Evolutionary conservation across 2,329 filamentous ascomycete species (phyloP), one percentile per base, ranked within the genome.

Genomic region (Claviceps sp.): DNA sequence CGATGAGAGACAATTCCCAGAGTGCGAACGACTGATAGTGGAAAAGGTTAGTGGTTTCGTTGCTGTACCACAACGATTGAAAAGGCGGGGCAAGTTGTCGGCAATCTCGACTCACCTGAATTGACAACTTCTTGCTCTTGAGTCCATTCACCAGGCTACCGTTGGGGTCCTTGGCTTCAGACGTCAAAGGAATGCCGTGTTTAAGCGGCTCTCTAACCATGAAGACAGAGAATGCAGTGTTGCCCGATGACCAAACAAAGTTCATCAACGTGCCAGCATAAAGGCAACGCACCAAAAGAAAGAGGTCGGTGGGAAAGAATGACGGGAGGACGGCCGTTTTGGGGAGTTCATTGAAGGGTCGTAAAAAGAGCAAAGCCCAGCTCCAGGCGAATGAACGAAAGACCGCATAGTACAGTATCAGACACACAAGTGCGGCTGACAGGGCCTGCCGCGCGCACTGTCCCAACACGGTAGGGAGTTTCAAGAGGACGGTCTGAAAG

Each of bases 121-220:
- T 81, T 9, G 86, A 74, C 8, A 87, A 75, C 65, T 91, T 93
- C 69, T 89, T 93, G 57, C 84, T 84, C 64, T 84, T 90, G 46
- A 97, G 67, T 0, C 91, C 91, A 52, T 83, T 88, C 48, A 97
- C 66, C 30, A 97, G 73, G 63, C 87, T 95, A 38, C 88, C 89
- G 61, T 95, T 97, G 1, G 91, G 88, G 65, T 96, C 90, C 62
- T 87, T 93, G 16, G 88, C 87, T 58, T 91, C 86, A 18, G 79
- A 78, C 0, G 88, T 95, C 52, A 97, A 77, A 4, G 90, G 89
- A 60, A 84, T 79, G n/a, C 78, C 84, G 58, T 86, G 86, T 71
- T 95, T 95, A 51, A 95, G 65, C 0, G 91, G 91, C 59, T 86
- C 81, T 64, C 85, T 84, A 26, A 83, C 81, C 62, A 95, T 79